These are phyloP conservation scores for Cyberlindnera galapagoensis DNA, from an alignment of 805 yeast genomes.

Conservation along the genomic window DNA sequence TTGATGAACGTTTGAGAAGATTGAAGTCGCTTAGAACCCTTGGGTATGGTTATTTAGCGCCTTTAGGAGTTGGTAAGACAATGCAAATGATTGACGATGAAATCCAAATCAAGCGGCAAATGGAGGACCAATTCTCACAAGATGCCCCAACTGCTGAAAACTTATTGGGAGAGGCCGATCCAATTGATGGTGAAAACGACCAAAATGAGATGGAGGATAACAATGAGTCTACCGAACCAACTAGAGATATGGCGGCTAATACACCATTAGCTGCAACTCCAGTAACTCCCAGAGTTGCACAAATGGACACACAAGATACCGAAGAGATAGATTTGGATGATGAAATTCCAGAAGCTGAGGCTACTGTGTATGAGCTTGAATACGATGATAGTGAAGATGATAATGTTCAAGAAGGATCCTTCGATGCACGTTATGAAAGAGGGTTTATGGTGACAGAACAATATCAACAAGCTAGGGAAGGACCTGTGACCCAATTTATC, in stretches of 20 bases:
- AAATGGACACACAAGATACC: conserved; percentile 2
- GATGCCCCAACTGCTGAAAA: conserved; percentile 24
- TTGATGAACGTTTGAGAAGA: conserved; percentile 14
- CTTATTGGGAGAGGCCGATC: conserved; percentile 25
- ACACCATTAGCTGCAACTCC: conserved; percentile 5
- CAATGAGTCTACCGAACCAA: conserved; percentile 3
- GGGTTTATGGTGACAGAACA: conserved; percentile 23
- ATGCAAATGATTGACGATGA: conserved; percentile 34
- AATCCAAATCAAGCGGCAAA: conserved; percentile 20
- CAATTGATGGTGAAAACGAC: too few relatives aligned
- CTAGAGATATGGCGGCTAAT: conserved; percentile 2
- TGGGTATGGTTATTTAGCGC: conserved; percentile 45
- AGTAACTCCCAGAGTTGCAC: neutral
- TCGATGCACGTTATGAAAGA: conserved; percentile 22
- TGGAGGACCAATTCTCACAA: conserved; percentile 21
- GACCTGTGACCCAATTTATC: conserved; percentile 16
- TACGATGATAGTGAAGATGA: conserved; percentile 29
- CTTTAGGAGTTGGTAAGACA: conserved; percentile 56
- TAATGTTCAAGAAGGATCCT: conserved; percentile 17
- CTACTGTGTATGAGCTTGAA: conserved; percentile 39
- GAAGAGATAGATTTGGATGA: conserved; percentile 8
- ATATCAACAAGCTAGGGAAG: too few relatives aligned
- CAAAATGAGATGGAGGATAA: conserved; percentile 2
- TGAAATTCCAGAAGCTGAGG: conserved; percentile 12
- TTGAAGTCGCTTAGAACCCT: conserved; percentile 31